Conservation (phyloP, 2,329 filamentous ascomycete species). For the Aureobasidium sp. region DNA sequence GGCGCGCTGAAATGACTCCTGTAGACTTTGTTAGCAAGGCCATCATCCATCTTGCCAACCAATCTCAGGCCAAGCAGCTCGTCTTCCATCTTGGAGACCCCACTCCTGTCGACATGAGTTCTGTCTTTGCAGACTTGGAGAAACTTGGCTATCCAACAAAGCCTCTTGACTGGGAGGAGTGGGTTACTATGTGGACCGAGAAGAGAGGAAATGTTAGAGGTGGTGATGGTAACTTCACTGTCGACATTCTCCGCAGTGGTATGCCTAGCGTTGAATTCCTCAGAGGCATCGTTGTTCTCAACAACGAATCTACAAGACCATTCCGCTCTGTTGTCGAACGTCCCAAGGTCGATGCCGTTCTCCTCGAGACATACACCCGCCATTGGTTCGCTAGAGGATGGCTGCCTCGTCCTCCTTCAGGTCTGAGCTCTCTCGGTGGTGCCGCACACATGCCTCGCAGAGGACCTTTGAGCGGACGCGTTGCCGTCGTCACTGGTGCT, state of each 20-base stretch:
- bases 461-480: slow-evolving; percentile 59
- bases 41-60: slow-evolving; percentile 62
- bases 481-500: slow-evolving; percentile 71
- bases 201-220: slow-evolving; percentile 58
- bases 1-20: slow-evolving; percentile 77
- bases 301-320: slow-evolving; percentile 61
- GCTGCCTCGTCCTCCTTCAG: slow-evolving; percentile 57
- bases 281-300: slow-evolving; percentile 63
- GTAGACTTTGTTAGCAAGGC: slow-evolving; percentile 74
- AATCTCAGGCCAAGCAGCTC: slow-evolving; percentile 54
- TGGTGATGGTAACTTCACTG: slow-evolving; percentile 66
- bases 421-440: slow-evolving; percentile 40
- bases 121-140: slow-evolving; percentile 57
- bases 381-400: slow-evolving; percentile 77
- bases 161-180: slow-evolving; percentile 62
- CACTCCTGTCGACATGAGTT: slow-evolving; percentile 57
- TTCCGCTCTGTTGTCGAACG: slow-evolving; percentile 53
- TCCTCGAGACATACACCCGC: slow-evolving; percentile 72
- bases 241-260: slow-evolving; percentile 71
- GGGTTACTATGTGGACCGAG: slow-evolving; percentile 67
- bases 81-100: slow-evolving; percentile 72
- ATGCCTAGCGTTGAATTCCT: slow-evolving; percentile 72
- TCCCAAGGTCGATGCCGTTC: slow-evolving; percentile 59
- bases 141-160: slow-evolving; percentile 65
- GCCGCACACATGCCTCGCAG: slow-evolving; percentile 39